Percentiles rank a stretch among this genome's conserved stretches.
Conservation (phyloP, 192 early-diverging fungal species). For the Umbelopsis sp. region DNA sequence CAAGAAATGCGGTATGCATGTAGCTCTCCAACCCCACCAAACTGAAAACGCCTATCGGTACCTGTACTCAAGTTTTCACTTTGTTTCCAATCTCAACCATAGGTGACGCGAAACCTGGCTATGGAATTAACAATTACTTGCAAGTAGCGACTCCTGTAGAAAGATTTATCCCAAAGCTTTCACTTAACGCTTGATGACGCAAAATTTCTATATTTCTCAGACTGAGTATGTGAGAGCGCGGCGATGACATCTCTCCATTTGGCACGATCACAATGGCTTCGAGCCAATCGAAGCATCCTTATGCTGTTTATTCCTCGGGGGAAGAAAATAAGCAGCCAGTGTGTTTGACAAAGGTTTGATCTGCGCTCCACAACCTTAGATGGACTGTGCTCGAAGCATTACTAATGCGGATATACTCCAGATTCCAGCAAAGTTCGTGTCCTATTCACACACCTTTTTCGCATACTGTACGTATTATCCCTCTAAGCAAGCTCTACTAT, state of each 20-base stretch:
- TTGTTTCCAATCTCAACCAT: too few species aligned
- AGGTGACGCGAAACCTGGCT: too few species aligned
- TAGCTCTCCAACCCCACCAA: too few species aligned
- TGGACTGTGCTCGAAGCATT: not conserved
- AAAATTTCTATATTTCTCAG: too few species aligned
- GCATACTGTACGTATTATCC: slow-evolving; percentile 33
- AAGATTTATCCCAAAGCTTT: too few species aligned
- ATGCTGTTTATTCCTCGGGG: slow-evolving; percentile 8
- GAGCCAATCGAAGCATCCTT: slow-evolving; percentile 15
- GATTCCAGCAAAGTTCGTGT: slow-evolving; percentile 31
- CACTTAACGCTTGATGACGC: too few species aligned
- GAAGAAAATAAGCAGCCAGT: not conserved
- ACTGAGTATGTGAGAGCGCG: not conserved
- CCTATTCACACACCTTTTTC: slow-evolving; percentile 36
- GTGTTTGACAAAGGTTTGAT: slow-evolving; percentile 21
- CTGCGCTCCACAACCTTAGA: too few species aligned
- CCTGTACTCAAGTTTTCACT: too few species aligned
- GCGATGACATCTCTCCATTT: not conserved
- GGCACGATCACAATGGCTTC: slow-evolving; percentile 3
- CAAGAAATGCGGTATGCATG: too few species aligned
- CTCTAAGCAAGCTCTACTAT: not conserved
- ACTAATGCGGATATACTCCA: not conserved
- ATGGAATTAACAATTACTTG: too few species aligned
- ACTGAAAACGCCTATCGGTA: too few species aligned
- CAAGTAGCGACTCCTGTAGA: too few species aligned